These are phyloP conservation scores for Chytriomyces confervae DNA, from an alignment of 192 early-diverging fungal species.

Conservation along the genomic window DNA sequence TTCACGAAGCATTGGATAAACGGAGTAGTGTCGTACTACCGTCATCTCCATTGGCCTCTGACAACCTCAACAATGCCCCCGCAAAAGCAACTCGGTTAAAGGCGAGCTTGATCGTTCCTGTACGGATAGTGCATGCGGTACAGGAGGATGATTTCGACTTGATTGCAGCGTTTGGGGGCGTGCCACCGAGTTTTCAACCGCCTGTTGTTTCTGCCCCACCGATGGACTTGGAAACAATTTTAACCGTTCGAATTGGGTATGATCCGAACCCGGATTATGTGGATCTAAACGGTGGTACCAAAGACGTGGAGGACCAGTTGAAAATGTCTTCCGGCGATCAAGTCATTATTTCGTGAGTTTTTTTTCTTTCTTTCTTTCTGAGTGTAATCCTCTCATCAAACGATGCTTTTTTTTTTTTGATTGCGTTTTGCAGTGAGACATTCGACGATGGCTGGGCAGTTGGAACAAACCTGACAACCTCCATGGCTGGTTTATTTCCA, in stretches of 20 bases:
- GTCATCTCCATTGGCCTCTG: not conserved
- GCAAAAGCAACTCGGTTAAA: constrained; percentile 19
- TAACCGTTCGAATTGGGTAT: constrained; percentile 31
- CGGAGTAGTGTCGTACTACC: not conserved
- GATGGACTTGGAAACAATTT: constrained; percentile 10
- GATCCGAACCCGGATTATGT: constrained; percentile 12
- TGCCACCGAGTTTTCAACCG: not conserved
- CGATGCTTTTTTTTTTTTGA: not conserved
- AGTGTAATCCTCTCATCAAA: not conserved
- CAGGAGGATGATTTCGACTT: constrained; percentile 16
- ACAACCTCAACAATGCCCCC: not conserved
- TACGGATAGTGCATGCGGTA: constrained; percentile 20
- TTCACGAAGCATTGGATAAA: constrained; percentile 30
- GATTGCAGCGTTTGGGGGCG: constrained; percentile 18
- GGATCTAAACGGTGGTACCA: not conserved
- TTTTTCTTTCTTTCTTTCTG: not conserved
- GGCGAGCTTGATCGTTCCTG: constrained; percentile 27
- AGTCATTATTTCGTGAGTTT: constrained; percentile 18
- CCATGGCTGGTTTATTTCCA: constrained; percentile 27
- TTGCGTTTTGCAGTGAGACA: constrained; percentile 32
- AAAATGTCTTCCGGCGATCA: constrained; percentile 22
- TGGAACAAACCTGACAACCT: constrained; percentile 33
- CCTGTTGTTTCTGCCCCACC: not conserved
- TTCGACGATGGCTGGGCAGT: constrained; percentile 40
- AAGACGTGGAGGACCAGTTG: constrained; percentile 17